These are phyloP conservation scores for Schizosaccharomyces lindneri DNA, from an alignment of 805 yeast species.

Conservation along the genomic window DNA sequence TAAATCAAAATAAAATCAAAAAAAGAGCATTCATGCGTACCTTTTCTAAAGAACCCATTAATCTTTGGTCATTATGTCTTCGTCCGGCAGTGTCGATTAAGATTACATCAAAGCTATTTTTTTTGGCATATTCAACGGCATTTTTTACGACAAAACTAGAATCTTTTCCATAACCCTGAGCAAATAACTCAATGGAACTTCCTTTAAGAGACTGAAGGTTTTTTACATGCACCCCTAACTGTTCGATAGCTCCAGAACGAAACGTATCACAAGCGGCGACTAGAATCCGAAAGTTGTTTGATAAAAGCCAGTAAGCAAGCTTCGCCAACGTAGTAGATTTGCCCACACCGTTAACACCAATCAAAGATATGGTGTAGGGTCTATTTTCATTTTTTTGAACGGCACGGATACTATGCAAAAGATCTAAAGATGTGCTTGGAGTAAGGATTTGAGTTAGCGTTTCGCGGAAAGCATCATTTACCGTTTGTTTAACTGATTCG, in stretches of 20 bases:
- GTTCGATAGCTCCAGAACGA: slow-evolving; percentile 97
- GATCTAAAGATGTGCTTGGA: slow-evolving; percentile 73
- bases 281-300: slow-evolving; percentile 62
- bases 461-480: slow-evolving; percentile 24
- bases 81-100: slow-evolving; percentile 94
- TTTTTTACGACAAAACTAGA: slow-evolving; percentile 82
- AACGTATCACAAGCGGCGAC: slow-evolving; percentile 96
- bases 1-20: neutral
- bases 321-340: slow-evolving; percentile 88
- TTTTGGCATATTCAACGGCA: slow-evolving; percentile 59
- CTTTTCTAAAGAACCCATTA: slow-evolving; percentile 86
- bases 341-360: slow-evolving; percentile 96
- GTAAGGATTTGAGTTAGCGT: slow-evolving; percentile 46
- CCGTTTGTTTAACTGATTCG: slow-evolving; percentile 37
- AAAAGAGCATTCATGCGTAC: neutral
- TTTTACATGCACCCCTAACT: slow-evolving; percentile 74
- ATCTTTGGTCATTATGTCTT: slow-evolving; percentile 77
- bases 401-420: slow-evolving; percentile 51
- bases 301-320: slow-evolving; percentile 82
- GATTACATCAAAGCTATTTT: slow-evolving; percentile 54
- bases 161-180: slow-evolving; percentile 94
- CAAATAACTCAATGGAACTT: slow-evolving; percentile 47
- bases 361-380: slow-evolving; percentile 90
- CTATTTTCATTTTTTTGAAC: slow-evolving; percentile 15
- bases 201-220: slow-evolving; percentile 48